Conservation (phyloP, 1,139 yeast species). For the Saccharomyces hybrid region DNA sequence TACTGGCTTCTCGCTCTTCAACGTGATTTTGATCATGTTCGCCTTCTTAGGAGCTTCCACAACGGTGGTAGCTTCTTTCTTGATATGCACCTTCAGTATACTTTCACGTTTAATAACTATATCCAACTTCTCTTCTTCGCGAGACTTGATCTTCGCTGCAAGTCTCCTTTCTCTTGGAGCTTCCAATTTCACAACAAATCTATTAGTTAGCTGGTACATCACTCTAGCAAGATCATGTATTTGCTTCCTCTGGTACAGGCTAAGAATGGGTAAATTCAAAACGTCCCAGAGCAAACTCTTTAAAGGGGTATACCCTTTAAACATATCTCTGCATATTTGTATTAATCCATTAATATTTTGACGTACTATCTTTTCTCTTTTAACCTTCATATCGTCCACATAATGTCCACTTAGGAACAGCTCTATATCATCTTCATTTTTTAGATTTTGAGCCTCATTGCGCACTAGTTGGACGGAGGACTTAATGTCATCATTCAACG, state of each 20-base stretch:
- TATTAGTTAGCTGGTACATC: constrained; percentile 56
- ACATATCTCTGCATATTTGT: constrained; percentile 57
- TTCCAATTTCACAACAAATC: constrained; percentile 52
- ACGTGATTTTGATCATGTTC: constrained; percentile 5
- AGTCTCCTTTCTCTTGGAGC: constrained; percentile 65
- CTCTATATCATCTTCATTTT: constrained; percentile 3
- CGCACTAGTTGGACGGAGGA: constrained; percentile 20
- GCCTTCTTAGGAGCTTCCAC: constrained; percentile 15
- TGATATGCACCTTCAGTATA: constrained; percentile 30
- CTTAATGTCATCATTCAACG: constrained; percentile 65
- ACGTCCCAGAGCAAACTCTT: constrained; percentile 59
- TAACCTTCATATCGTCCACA: constrained; percentile 37
- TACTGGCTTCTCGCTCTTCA: constrained; percentile 2
- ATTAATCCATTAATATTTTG: constrained; percentile 41
- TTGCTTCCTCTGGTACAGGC: constrained; percentile 53
- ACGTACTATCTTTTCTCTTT: constrained; percentile 43
- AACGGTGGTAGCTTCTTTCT: background rate
- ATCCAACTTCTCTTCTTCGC: constrained; percentile 19
- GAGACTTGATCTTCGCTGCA: constrained; percentile 41
- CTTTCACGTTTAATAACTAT: constrained; percentile 33
- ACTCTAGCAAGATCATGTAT: constrained; percentile 61
- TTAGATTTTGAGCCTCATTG: constrained; percentile 1
- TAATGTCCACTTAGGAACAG: constrained; percentile 44
- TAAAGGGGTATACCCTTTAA: constrained; percentile 57
- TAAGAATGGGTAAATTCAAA: constrained; percentile 53